Conservation (phyloP, 208 protist species). For the Leishmania gerbilli region DNA sequence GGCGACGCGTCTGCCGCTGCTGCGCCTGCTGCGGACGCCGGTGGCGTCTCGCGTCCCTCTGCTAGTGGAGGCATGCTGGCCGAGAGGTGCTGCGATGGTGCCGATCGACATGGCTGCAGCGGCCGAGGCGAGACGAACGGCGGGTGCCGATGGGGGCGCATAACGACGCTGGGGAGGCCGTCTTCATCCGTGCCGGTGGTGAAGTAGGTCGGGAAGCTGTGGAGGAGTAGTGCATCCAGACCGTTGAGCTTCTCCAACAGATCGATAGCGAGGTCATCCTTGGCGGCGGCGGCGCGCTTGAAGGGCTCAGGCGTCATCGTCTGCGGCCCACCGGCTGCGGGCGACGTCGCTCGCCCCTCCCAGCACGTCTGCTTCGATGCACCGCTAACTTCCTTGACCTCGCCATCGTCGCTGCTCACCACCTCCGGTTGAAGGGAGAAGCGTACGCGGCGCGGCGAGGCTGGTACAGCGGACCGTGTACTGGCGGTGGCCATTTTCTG, state of each 20-base stretch:
- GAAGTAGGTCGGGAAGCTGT: slow-evolving; percentile 40
- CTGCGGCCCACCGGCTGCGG: not conserved
- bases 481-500: too few species aligned
- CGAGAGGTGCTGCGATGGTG: not conserved
- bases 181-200: slow-evolving; percentile 26
- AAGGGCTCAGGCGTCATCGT: not conserved
- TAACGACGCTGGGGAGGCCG: slow-evolving; percentile 27
- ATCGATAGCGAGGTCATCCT: not conserved
- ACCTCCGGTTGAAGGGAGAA: slow-evolving; percentile 17
- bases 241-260: slow-evolving; percentile 42
- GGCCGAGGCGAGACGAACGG: not conserved
- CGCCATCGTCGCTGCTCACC: not conserved
- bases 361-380: not conserved
- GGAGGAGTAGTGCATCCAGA: slow-evolving; percentile 42
- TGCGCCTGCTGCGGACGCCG: not conserved
- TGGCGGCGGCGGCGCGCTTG: not conserved
- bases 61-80: not conserved
- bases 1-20: not conserved
- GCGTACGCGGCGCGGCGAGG: slow-evolving; percentile 11
- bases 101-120: not conserved
- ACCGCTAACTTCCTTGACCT: not conserved
- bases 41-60: not conserved
- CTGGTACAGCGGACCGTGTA: not conserved
- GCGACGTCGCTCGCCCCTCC: not conserved
- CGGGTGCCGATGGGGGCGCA: slow-evolving; percentile 6